Evolutionary conservation across 176 grass and related monocot genomes (phyloP).

Genomic region (Alopecurus myosuroides): DNA sequence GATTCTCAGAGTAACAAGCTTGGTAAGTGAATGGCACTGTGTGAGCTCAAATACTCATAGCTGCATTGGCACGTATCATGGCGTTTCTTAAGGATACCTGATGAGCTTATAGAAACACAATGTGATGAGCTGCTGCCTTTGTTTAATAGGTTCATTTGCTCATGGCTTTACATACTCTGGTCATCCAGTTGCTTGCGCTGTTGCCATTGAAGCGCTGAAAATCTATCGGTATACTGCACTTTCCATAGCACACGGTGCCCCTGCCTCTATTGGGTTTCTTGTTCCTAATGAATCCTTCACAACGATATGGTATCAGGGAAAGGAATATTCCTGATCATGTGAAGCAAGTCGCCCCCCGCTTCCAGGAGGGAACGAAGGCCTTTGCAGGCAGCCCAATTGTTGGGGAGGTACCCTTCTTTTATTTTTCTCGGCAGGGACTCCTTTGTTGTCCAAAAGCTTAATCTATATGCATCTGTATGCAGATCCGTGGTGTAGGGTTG

Average conservation of each 20-base stretch:
- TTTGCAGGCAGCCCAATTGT: slow-evolving; percentile 83
- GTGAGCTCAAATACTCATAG: not conserved
- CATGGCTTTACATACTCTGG: slow-evolving; percentile 97
- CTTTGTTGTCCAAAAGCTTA: not conserved
- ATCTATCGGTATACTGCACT: slow-evolving; percentile 52
- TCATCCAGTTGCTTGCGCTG: slow-evolving; percentile 86
- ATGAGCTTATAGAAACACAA: slow-evolving; percentile 9
- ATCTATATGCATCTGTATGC: not conserved
- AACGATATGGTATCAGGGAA: slow-evolving; percentile 49
- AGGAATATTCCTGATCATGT: slow-evolving; percentile 86
- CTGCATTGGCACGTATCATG: not conserved
- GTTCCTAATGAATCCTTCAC: slow-evolving; percentile 20
- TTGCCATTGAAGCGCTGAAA: slow-evolving; percentile 86
- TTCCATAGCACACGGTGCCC: not conserved
- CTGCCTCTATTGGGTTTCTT: not conserved
- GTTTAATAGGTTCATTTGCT: slow-evolving; percentile 75
- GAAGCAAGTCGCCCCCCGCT: slow-evolving; percentile 52
- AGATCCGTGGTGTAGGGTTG: slow-evolving; percentile 86
- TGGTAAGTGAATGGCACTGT: slow-evolving; percentile 41
- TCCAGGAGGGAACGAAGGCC: slow-evolving; percentile 72
- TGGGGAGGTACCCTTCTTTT: slow-evolving; percentile 64
- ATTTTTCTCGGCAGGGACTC: not conserved
- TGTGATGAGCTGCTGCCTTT: not conserved
- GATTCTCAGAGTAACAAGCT: slow-evolving; percentile 97
- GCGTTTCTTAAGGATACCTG: not conserved